Evolutionary conservation across 805 yeast genomes (phyloP).

Genomic region (Clavispora carvajalis): DNA sequence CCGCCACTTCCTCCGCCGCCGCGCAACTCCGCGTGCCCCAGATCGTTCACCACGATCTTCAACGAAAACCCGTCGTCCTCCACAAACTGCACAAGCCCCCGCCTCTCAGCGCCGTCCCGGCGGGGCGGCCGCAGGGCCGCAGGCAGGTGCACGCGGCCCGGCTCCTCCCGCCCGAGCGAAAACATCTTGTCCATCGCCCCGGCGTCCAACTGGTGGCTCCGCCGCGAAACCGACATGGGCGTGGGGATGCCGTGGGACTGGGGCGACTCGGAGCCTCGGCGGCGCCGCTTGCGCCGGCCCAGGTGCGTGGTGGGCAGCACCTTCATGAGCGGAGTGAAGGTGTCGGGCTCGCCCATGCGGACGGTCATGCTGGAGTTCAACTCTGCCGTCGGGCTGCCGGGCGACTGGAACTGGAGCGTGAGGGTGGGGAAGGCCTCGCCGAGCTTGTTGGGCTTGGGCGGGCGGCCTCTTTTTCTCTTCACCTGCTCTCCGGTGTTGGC

Average conservation of each 20-base stretch:
- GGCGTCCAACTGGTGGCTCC: slow-evolving; percentile 19
- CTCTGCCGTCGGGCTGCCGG: slow-evolving; percentile 36
- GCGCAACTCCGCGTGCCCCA: slow-evolving; percentile 37
- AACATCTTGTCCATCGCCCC: slow-evolving; percentile 32
- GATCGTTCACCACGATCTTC: slow-evolving; percentile 34
- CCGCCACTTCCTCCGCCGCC: background rate
- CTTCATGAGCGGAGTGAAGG: slow-evolving; percentile 40
- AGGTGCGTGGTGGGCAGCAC: slow-evolving; percentile 25
- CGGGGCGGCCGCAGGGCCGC: no score
- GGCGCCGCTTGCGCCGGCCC: slow-evolving; percentile 5
- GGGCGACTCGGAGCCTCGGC: slow-evolving; percentile 4
- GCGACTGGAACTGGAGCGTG: slow-evolving; percentile 37
- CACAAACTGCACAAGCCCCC: background rate
- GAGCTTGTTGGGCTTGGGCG: slow-evolving; percentile 38
- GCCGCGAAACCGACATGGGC: slow-evolving; percentile 1
- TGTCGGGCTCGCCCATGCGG: slow-evolving; percentile 38
- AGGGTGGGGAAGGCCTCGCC: slow-evolving; percentile 28
- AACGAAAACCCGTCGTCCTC: slow-evolving; percentile 23
- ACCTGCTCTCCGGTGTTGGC: slow-evolving; percentile 15
- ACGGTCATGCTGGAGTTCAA: slow-evolving; percentile 33
- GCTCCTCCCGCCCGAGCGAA: slow-evolving; percentile 23
- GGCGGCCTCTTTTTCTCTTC: slow-evolving; percentile 41
- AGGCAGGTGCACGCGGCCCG: no score
- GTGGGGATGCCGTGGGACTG: background rate
- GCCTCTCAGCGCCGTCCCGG: background rate